These are phyloP conservation scores for Annulohypoxylon truncatum DNA, from an alignment of 2,329 filamentous ascomycete species.

Conservation along the genomic window DNA sequence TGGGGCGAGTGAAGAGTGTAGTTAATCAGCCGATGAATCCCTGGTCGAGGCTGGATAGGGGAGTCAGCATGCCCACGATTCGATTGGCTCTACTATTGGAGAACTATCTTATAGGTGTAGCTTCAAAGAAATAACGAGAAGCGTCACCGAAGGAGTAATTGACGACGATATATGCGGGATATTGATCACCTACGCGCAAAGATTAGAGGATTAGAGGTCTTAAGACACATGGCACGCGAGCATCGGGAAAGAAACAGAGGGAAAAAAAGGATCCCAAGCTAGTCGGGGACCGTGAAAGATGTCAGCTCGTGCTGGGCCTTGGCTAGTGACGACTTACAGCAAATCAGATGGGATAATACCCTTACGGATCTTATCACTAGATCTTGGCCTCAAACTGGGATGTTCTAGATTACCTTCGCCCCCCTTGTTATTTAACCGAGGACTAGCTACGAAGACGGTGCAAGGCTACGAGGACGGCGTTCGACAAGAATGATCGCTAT, in stretches of 20 bases:
- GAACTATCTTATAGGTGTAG: background rate
- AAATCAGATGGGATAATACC: constrained; percentile 46
- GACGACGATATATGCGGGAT: background rate
- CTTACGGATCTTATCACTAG: constrained; percentile 40
- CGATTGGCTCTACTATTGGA: background rate
- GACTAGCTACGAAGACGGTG: background rate
- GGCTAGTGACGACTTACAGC: constrained; percentile 24
- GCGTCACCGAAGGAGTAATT: background rate
- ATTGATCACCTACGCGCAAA: constrained; percentile 1
- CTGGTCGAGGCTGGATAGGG: background rate
- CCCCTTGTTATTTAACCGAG: background rate
- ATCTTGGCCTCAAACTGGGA: constrained; percentile 16
- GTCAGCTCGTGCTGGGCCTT: constrained; percentile 30
- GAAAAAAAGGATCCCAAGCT: constrained; percentile 2
- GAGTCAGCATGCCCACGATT: background rate
- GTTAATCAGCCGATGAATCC: background rate
- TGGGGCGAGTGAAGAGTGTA: background rate
- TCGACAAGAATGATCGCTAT: background rate
- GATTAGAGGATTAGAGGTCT: background rate
- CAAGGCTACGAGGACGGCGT: background rate
- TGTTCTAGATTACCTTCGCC: constrained; percentile 7
- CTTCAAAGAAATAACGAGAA: background rate
- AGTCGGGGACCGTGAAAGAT: constrained; percentile 17
- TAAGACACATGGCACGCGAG: constrained; percentile 17
- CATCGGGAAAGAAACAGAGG: background rate